Conservation (phyloP, 768 basidiomycete genomes). For the Suillus subaureus region DNA sequence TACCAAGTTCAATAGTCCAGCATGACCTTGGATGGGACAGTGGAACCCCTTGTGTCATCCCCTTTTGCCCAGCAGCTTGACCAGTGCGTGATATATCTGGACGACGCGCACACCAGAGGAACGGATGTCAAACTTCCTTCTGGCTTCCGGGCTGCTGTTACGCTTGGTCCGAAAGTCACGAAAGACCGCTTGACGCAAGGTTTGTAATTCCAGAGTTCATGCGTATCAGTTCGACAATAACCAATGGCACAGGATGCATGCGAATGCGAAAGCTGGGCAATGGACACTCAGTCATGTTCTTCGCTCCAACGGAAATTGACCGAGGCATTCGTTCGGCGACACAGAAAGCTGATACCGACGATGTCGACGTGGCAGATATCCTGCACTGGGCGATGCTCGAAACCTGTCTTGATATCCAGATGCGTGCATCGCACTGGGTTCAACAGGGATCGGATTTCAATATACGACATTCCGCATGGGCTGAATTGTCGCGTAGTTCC, state of each 20-base stretch:
- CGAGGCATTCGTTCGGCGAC: conserved; percentile 34
- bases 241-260: conserved; percentile 47
- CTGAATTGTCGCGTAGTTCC: too few relatives aligned
- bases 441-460: too few relatives aligned
- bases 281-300: conserved; percentile 51
- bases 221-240: not conserved
- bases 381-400: too few relatives aligned
- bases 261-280: conserved; percentile 51
- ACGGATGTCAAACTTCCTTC: conserved; percentile 41
- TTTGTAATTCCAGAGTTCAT: conserved; percentile 11
- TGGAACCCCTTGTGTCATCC: conserved; percentile 33
- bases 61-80: conserved; percentile 37
- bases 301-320: conserved; percentile 46
- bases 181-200: conserved; percentile 41
- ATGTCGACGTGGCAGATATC: too few relatives aligned
- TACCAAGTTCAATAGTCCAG: conserved; percentile 38
- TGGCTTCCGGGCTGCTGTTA: conserved; percentile 38
- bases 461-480: too few relatives aligned
- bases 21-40: conserved; percentile 30
- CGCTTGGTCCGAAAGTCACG: conserved; percentile 39
- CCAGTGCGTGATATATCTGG: conserved; percentile 40
- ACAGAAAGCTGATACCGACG: too few relatives aligned
- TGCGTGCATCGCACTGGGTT: too few relatives aligned
- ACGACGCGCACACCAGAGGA: conserved; percentile 43
- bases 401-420: too few relatives aligned